Evolutionary conservation across 768 basidiomycete genomes (phyloP), one percentile per base, ranked within the genome.

Genomic region (Cantharellus cinnabarinus): DNA sequence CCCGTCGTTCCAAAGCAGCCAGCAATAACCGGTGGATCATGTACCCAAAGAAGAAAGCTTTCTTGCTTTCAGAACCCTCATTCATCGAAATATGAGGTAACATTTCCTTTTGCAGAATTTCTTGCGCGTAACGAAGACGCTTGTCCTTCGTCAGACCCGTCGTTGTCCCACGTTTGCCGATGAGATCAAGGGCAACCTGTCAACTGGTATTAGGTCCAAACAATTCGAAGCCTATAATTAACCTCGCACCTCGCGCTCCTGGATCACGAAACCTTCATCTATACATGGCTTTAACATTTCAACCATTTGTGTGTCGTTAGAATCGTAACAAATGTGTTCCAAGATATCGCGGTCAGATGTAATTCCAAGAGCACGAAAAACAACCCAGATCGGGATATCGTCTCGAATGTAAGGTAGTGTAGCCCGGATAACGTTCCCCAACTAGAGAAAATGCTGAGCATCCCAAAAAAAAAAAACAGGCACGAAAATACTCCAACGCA

Each of bases 261-360:
- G 95, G 64, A 97, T 93, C 60, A 95, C 91, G 69, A 95, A 97
- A 59, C 91, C 90, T 63, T 99, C 95, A 66, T 98, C 94, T 52
- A 99, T 91, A 71, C 90, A 97, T 2, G 95, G 94, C 68, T 95
- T 95, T 65, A 99, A 71, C 87, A 97, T 90, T 68, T 99, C 95
- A 56, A 97, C 77, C 83, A 98, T 87, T 65, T 93, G 89, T 2
- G 83, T 77, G 66, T 99, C 95, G 68, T 90, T 85, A 78, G 86
- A 83, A 70, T 98, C 94, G 70, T 97, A 99, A 69, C 91, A 97
- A 62, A 99, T 98, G 66, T 98, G 95, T 69, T 91, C 89, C 63
- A 99, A 79, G 60, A 99, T 94, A 68, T 99, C 95, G 61, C 89
- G 82, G 69, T 99, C 95, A 20, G 95, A 93, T 56, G 97, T 89